Base-by-base conservation (phyloP, 345 rosid genomes). In the Populus alba region DNA sequence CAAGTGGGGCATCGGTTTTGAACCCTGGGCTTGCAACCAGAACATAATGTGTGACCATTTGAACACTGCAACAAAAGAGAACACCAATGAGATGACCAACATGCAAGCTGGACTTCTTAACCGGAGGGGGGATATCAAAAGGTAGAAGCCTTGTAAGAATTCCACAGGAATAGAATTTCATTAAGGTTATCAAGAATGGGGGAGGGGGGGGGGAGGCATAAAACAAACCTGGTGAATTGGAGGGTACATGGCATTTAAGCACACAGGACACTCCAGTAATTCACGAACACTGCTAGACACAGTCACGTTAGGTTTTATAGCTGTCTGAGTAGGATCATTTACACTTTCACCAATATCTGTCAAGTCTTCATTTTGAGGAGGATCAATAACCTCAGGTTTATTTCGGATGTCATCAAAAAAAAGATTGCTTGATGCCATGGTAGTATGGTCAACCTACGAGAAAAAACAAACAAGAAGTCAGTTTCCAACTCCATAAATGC, bases 1-100 rank as follows among this genome's bases (percentile, higher is more conserved):
- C 97, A 92, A 72, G 94, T 92, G 25, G 97, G 97, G 82, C 97
- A 92, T 71, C 94, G 84, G 73, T 92, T 91, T 82, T 89, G 94
- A 77, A 91, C 97, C 80, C 91, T 86, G 1, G 97, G 97, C 82
- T 91, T 92, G 89, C 97, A 92, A 65, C 89, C 90, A 49, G 91
- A 92, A 79, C 97, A 92, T 69, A 92, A 76, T 9, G 97, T 91
- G 84, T 92, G 97, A 62, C 97, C 97, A 81, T 91, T 92, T 25
- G 88, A 86, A 81, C 97, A 91, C 97, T 91, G 91, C 80, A 81
- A 69, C 38, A 68, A 38, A 55, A 73, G 69, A 62, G 23, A 69
- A 77, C 55, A 76, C 41, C 59, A 35, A 41, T 70, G 72, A 66
- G 66, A 61, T 65, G 66, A 73, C 68, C 47, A 65, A 33, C 37